Conservation (phyloP, 148 eudicot species). For the Spergularia bocconei region DNA sequence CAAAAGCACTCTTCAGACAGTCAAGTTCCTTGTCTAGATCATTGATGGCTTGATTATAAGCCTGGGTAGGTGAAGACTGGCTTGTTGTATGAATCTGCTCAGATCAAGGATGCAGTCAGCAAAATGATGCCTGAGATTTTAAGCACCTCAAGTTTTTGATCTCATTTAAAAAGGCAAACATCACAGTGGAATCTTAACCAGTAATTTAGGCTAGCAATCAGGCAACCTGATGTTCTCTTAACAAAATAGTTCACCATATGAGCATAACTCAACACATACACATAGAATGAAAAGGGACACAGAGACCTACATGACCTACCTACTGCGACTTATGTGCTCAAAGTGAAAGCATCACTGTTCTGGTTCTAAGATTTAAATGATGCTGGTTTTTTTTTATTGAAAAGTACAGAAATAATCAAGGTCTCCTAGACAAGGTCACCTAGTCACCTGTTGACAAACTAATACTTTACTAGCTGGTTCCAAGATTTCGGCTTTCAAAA, state of each 20-base stretch:
- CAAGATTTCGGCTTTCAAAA: no score
- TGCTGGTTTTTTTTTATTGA: no score
- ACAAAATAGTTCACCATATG: background rate
- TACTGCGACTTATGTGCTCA: no score
- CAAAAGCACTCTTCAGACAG: constrained; percentile 76
- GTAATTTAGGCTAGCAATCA: background rate
- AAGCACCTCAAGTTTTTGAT: background rate
- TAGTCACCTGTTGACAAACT: no score
- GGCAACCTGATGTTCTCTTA: background rate
- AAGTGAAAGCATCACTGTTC: background rate
- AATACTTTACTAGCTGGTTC: no score
- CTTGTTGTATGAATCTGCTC: constrained; percentile 86
- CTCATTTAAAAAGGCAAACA: background rate
- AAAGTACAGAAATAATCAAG: no score
- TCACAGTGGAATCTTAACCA: background rate
- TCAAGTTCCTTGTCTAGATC: constrained; percentile 95
- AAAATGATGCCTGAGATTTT: background rate
- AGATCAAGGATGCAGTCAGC: background rate
- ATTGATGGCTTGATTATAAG: constrained; percentile 87
- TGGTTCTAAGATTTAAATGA: background rate
- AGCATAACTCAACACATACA: no score
- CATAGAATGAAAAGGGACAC: no score
- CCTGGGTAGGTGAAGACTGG: constrained; percentile 92
- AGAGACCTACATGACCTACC: no score
- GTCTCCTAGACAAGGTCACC: no score